phyloP scores from a whole-genome alignment of 768 basidiomycete species.

The Mycena alexandri region DNA sequence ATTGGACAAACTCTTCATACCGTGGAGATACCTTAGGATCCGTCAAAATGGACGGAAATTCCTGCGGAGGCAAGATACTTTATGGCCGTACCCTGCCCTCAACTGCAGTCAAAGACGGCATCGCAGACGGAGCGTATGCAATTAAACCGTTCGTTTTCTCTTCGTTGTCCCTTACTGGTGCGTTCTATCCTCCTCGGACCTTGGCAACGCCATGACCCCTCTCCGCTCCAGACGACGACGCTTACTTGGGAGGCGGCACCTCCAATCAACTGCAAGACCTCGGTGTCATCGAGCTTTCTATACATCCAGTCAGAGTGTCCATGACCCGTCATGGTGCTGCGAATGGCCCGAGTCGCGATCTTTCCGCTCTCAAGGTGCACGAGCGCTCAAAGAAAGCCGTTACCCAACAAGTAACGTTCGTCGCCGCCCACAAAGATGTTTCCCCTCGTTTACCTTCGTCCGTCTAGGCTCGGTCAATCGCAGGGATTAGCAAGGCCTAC shows the following conservation, averaged over 20 bases:
- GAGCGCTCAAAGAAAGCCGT: constrained; percentile 33
- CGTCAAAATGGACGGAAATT: constrained; percentile 22
- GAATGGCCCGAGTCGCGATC: neutral
- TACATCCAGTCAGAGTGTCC: neutral
- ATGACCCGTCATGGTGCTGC: neutral
- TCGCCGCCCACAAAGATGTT: neutral
- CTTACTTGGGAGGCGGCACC: neutral
- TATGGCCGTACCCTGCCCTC: neutral
- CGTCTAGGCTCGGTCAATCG: constrained; percentile 11
- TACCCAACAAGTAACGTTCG: constrained; percentile 33
- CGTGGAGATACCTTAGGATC: neutral
- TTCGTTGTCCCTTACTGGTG: constrained; percentile 19
- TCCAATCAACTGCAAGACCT: constrained; percentile 11
- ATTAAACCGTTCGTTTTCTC: constrained; percentile 31
- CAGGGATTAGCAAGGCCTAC: neutral
- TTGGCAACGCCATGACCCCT: neutral
- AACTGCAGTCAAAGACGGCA: neutral
- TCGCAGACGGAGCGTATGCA: neutral
- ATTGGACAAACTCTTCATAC: constrained; percentile 19
- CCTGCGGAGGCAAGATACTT: constrained; percentile 5
- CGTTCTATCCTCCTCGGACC: neutral
- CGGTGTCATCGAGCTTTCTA: constrained; percentile 23
- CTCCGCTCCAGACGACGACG: constrained; percentile 26
- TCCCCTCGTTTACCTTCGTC: neutral
- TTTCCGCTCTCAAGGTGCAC: constrained; percentile 21